Evolutionary conservation across 805 yeast species (phyloP), one percentile per base, ranked within the genome.

Genomic region (Metschnikowia amazonensis): DNA sequence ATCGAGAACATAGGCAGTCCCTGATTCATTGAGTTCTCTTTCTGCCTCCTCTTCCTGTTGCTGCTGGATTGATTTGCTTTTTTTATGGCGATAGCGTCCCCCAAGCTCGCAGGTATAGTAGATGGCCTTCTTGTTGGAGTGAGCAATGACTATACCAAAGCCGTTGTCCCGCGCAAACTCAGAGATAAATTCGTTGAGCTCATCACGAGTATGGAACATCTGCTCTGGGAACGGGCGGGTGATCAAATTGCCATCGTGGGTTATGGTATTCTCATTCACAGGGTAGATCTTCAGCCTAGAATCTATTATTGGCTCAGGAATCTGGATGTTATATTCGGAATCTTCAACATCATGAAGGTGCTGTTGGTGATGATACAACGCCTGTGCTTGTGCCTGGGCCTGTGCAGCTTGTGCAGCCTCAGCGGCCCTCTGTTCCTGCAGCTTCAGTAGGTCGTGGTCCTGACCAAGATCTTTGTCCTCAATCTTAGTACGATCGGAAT

Each of bases 41-140:
- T 55, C 48, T n/a, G 51, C 54, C 36, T 55, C 57, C 32, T 55
- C 59, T 42, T 49, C 58, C 41, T 51, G 58, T 31, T 55, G 51
- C 35, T 48, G 50, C 45, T 54, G 59, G 57, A 48, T 59, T 51
- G 45, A 46, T 46, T 58, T 59, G 32, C 57, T 59, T 47, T 75
- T 72, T 57, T 77, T 77, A 53, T 76, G 79, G 46, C 82, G 65
- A 56, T 77, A 77, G 21, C 75, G 65, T 20, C 82, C 82, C 36
- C 82, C 82, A 36, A 77, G 62, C 58, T 77, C 81, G 58, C 82
- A 78, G 8, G 81, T 78, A 59, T 76, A 78, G 59, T 78, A 78
- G 48, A 78, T 78, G 29, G 82, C 82, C 58, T 78, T 78, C 49
- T 69, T 72, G 59, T 78, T 78, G 29, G 80, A 76, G 60, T 78